Percentiles rank a stretch among this genome's conserved stretches.
Evolutionary conservation across 1,284 basidiomycete genomes (phyloP).

Genomic region (Rhodotorula sp.): DNA sequence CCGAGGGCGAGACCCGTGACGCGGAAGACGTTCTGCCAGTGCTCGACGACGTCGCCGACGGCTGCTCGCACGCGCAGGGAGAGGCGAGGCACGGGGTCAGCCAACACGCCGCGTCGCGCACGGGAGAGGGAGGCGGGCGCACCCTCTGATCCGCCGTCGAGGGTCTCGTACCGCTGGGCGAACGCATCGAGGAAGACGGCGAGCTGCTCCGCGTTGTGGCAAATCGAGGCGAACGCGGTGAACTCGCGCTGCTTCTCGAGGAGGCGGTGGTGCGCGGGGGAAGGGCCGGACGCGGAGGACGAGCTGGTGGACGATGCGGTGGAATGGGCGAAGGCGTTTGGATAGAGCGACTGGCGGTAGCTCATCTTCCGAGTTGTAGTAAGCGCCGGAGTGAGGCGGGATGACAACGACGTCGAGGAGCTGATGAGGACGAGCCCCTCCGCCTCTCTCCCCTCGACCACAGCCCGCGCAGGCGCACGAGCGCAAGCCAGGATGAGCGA

Average conservation of each 20-base stretch:
- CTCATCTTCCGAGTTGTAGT: slow-evolving; percentile 7
- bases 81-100: neutral
- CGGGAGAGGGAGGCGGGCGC: neutral
- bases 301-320: neutral
- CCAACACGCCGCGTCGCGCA: neutral
- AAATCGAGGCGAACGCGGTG: slow-evolving; percentile 34
- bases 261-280: slow-evolving; percentile 16
- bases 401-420: neutral
- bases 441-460: neutral
- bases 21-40: slow-evolving; percentile 47
- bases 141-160: slow-evolving; percentile 42
- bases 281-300: neutral
- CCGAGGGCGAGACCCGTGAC: slow-evolving; percentile 43
- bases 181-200: slow-evolving; percentile 21
- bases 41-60: slow-evolving; percentile 44
- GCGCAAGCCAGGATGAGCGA: slow-evolving; percentile 1
- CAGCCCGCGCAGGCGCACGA: neutral
- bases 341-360: slow-evolving; percentile 24
- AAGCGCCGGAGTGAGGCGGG: no score
- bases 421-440: neutral
- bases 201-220: slow-evolving; percentile 31
- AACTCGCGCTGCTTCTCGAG: slow-evolving; percentile 44
- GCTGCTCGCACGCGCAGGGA: slow-evolving; percentile 16
- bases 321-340: neutral
- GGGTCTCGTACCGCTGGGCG: slow-evolving; percentile 32